Evolutionary conservation across 371 early-diverging fungal species (phyloP).

Genomic region (Mortierella sp.): DNA sequence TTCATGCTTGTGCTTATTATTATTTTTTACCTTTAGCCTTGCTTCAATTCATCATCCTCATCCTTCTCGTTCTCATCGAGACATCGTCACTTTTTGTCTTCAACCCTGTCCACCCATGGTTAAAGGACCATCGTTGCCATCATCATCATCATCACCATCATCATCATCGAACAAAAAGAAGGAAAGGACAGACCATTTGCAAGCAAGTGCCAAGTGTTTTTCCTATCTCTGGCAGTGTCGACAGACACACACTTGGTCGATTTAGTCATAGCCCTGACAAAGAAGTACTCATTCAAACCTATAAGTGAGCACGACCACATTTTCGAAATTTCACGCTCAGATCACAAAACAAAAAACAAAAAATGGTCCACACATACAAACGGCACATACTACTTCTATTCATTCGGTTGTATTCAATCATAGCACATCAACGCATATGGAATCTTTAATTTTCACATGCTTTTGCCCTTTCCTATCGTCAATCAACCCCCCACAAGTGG

Average conservation of each 20-base stretch:
- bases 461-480: background rate
- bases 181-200: background rate
- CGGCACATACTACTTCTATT: background rate
- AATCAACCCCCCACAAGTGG: background rate
- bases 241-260: background rate
- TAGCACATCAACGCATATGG: background rate
- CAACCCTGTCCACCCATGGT: background rate
- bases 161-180: background rate
- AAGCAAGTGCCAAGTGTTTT: too few species aligned
- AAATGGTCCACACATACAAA: background rate
- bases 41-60: background rate
- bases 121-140: too few species aligned
- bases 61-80: background rate
- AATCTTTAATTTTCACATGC: background rate
- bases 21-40: background rate
- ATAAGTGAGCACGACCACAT: slow-evolving; percentile 9
- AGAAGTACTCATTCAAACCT: background rate
- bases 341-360: background rate
- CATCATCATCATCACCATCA: background rate
- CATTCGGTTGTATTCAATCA: background rate
- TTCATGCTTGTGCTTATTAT: background rate
- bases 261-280: slow-evolving; percentile 7
- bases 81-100: background rate
- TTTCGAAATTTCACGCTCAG: slow-evolving; percentile 9
- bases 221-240: background rate